phyloP scores from a whole-genome alignment of 768 basidiomycete species.

The Pleurotus platypus region DNA sequence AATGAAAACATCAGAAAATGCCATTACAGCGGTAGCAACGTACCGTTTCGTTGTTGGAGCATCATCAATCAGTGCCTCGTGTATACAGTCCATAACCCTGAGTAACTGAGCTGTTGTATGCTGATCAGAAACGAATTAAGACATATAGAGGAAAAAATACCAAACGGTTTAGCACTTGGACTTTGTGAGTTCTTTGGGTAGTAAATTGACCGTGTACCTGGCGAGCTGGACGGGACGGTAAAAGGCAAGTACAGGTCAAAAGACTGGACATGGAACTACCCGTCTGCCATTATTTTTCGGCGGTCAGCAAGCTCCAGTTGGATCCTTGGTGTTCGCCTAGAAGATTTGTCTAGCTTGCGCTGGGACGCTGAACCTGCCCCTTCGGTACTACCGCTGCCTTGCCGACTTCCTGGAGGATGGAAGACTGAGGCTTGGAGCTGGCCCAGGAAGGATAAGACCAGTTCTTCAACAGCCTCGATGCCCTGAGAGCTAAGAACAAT shows the following conservation, averaged over 20 bases:
- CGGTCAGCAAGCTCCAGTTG: slow-evolving; percentile 12
- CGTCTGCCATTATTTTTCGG: slow-evolving; percentile 7
- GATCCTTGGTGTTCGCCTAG: slow-evolving; percentile 8
- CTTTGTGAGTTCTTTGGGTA: slow-evolving; percentile 27
- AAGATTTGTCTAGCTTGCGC: neutral
- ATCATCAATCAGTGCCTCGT: slow-evolving; percentile 56
- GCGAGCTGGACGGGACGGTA: slow-evolving; percentile 3
- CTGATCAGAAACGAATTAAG: neutral
- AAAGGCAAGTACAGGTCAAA: neutral
- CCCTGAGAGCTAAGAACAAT: slow-evolving; percentile 4
- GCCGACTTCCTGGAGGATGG: slow-evolving; percentile 8
- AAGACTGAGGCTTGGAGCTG: slow-evolving; percentile 20
- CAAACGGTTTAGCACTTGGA: slow-evolving; percentile 33
- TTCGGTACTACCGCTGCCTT: neutral
- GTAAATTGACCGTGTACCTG: slow-evolving; percentile 4
- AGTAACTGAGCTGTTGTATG: slow-evolving; percentile 59
- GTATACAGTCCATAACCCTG: slow-evolving; percentile 61
- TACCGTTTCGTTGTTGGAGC: slow-evolving; percentile 66
- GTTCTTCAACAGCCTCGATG: slow-evolving; percentile 19
- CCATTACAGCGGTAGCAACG: neutral
- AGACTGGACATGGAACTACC: neutral
- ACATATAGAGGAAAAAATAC: slow-evolving; percentile 23
- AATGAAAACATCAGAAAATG: neutral
- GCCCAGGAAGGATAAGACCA: slow-evolving; percentile 25
- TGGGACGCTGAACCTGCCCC: neutral